Evolutionary conservation across 2,329 filamentous ascomycete genomes (phyloP), one percentile per base, ranked within the genome.

Genomic region (Penicillium sp.): DNA sequence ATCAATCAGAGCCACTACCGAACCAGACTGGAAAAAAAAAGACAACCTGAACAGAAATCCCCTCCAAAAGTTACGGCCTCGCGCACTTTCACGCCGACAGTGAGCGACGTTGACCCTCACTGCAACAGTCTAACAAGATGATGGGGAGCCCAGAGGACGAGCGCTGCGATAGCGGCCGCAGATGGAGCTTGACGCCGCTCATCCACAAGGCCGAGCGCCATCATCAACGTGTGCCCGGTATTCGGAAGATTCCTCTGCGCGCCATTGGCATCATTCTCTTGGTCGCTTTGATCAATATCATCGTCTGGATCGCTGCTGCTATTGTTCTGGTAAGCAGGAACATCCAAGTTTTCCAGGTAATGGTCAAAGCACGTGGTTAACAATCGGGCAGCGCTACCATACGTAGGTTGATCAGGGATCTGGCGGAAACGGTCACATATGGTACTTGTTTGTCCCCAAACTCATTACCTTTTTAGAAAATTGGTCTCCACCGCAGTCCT

Each of bases 401-500:
- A 4, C 29, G 29, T 32, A 32, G 8, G 29, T 32, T 11, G 29
- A 3, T 32, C 29, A 32, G 29, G 3, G 8, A 32, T 32, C 29
- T 32, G 18, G 18, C 11, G 7, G 4, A 5, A 32, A 32, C 29
- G 29, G 11, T 11, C 29, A 5, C 29, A 32, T 32, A 8, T 11
- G 4, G 29, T 32, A 32, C 29, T 3, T 4, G 29, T 7, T 12
- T 39, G 13, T 7, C 25, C 24, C 3, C 8, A 45, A 9, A 28
- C 41, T 48, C n/a, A 48, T 33, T 3, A 1, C 1, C 5, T 11
- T 12, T 11, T 28, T 50, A 80, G 76, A 0, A 72, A 76, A 0
- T 78, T 96, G 53, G 81, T 90, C 43, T 86, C 86, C 2, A 85
- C 90, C 3, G 88, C 90, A 1, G 83, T 90, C 2, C 79, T 97